Evolutionary conservation across 2,329 filamentous ascomycete species (phyloP).

Genomic region (Monilinia aucupariae): DNA sequence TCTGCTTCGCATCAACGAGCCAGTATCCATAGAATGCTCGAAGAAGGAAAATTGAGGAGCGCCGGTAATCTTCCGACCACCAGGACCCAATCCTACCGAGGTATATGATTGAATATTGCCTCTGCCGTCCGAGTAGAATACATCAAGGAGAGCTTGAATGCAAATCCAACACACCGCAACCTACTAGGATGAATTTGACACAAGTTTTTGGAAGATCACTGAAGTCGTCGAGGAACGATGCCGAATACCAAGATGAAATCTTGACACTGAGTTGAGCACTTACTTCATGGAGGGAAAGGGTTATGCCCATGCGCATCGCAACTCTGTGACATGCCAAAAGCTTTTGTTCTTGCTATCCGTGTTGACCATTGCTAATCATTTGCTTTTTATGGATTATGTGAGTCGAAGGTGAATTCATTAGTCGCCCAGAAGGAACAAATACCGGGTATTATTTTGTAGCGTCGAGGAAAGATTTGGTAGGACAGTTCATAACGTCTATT

Average conservation of each 20-base stretch:
- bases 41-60: neutral
- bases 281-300: neutral
- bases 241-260: neutral
- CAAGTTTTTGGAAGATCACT: neutral
- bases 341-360: neutral
- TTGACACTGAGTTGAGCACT: neutral
- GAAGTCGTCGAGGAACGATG: neutral
- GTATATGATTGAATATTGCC: neutral
- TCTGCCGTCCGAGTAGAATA: neutral
- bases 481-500: neutral
- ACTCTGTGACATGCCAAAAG: neutral
- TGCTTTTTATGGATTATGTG: neutral
- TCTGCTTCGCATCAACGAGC: neutral
- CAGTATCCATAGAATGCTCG: neutral
- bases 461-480: neutral
- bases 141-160: neutral
- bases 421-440: neutral
- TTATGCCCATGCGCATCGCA: neutral
- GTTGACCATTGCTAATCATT: neutral
- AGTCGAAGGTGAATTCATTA: neutral
- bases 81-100: no score
- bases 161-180: neutral
- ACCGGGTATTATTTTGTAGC: neutral
- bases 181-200: neutral
- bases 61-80: no score